Base-by-base conservation (phyloP, 208 protist species). In the Perkinsela sp. region DNA sequence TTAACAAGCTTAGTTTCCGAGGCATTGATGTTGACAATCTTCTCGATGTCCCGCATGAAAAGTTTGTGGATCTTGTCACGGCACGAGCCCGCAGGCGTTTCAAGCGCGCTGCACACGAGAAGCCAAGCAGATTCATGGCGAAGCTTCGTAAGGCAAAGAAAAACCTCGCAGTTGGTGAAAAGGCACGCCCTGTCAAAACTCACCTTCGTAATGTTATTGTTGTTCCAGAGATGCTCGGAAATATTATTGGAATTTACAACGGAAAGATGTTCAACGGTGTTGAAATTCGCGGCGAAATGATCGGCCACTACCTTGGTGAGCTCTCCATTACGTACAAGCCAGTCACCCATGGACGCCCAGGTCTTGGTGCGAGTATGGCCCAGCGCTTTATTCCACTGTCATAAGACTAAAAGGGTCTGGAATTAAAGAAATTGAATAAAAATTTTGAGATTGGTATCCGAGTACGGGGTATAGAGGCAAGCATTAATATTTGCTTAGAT, bases 271-370 rank as follows among this genome's bases (percentile, higher is more conserved):
- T 97, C 88, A 96, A 90, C 78, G 76, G 86, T 28, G 95, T 99
- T 74, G 96, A 99, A 85, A 90, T 99, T 80, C 97, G 98, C 85
- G 89, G 95, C 73, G 95, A 99, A 79, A 99, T 99, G 97, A 90
- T 99, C 73, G 97, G 97, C 69, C 92, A 96, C 79, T 98, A 98
- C 85, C 82, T 99, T n/a, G 96, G 90, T 72, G 97, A 99, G 86
- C 99, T 99, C 88, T 96, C 96, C 68, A 80, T 97, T 68, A 88
- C 95, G 66, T 99, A 99, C 93, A 97, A 96, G 82, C 92, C 94
- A 57, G 95, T 99, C 71, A 83, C 83, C 31, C 97, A 99, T 86
- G 96, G 96, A 76, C 91, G 94, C 73, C 94, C 96, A 74, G 97
- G 97, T 97, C 90, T 98, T 57, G 96, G 94, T 86, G 93, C 93